These are phyloP conservation scores for Lodderomyces parapsilosis DNA, from an alignment of 1,139 yeast genomes.

Conservation along the genomic window DNA sequence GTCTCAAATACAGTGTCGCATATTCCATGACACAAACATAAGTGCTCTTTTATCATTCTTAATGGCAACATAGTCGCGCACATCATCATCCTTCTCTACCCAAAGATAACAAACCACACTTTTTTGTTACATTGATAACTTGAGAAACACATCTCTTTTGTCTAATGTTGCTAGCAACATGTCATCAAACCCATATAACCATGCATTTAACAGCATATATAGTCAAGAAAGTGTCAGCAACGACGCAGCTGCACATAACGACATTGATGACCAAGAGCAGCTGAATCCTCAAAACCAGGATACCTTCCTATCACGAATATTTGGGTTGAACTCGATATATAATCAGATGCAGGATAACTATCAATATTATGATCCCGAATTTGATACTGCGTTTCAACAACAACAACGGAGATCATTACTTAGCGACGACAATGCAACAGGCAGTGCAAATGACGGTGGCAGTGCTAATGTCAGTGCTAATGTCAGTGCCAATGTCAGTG, in stretches of 20 bases:
- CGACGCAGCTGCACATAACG: neutral
- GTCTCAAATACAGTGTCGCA: too few relatives aligned
- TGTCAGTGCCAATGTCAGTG: neutral
- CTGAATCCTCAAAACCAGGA: conserved; percentile 20
- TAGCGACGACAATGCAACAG: conserved; percentile 10
- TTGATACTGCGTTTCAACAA: conserved; percentile 17
- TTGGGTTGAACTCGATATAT: conserved; percentile 52
- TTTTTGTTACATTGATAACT: too few relatives aligned
- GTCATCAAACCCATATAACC: conserved; percentile 1
- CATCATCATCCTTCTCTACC: too few relatives aligned
- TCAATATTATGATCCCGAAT: conserved; percentile 40
- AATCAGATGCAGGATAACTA: conserved; percentile 41
- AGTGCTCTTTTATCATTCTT: too few relatives aligned
- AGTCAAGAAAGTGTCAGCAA: neutral
- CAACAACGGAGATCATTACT: conserved; percentile 4
- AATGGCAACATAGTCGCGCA: too few relatives aligned
- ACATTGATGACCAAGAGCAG: conserved; percentile 1
- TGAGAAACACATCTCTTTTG: too few relatives aligned
- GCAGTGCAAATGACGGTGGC: neutral
- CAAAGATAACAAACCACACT: too few relatives aligned
- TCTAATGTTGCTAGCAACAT: neutral
- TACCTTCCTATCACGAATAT: conserved; percentile 56
- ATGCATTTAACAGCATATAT: neutral
- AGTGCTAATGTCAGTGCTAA: conserved; percentile 9
- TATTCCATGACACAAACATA: too few relatives aligned